These are phyloP conservation scores for Pichia sp. DNA, from an alignment of 1,139 yeast genomes.

Conservation along the genomic window DNA sequence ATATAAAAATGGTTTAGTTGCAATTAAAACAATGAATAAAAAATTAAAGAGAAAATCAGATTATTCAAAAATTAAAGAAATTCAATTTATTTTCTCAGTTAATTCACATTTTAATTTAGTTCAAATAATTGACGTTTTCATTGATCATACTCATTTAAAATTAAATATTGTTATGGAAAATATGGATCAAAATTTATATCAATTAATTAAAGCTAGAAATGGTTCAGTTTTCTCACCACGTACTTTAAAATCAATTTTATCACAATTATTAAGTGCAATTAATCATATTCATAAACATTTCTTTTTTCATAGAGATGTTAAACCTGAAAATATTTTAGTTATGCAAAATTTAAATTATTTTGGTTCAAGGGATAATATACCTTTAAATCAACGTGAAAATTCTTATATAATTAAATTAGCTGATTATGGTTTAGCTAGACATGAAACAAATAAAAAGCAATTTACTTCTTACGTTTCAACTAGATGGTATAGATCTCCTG, in stretches of 20 bases:
- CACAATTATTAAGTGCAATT: slow-evolving; percentile 69
- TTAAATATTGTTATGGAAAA: slow-evolving; percentile 85
- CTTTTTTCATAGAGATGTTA: slow-evolving; percentile 85
- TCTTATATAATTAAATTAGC: slow-evolving; percentile 72
- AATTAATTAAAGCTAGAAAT: slow-evolving; percentile 56
- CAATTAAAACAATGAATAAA: slow-evolving; percentile 73
- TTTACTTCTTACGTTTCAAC: slow-evolving; percentile 85
- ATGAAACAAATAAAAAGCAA: slow-evolving; percentile 43
- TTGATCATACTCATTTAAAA: slow-evolving; percentile 50
- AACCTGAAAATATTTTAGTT: slow-evolving; percentile 70
- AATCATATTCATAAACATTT: slow-evolving; percentile 71
- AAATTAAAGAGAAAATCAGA: slow-evolving; percentile 44
- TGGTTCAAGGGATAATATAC: slow-evolving; percentile 37
- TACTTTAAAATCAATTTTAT: slow-evolving; percentile 57
- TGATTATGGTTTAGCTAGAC: slow-evolving; percentile 86
- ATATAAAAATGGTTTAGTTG: slow-evolving; percentile 48
- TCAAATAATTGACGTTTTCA: slow-evolving; percentile 68
- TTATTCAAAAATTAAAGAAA: slow-evolving; percentile 64
- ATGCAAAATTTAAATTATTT: slow-evolving; percentile 49
- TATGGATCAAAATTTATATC: slow-evolving; percentile 74
- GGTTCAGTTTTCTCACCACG: slow-evolving; percentile 43
- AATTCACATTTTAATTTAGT: slow-evolving; percentile 69
- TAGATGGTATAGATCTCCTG: slow-evolving; percentile 96
- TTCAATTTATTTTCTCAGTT: slow-evolving; percentile 59
- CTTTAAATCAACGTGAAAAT: slow-evolving; percentile 35